These are phyloP conservation scores for Plectosphaerella plurivora DNA, from an alignment of 2,329 filamentous ascomycete species.

Conservation along the genomic window DNA sequence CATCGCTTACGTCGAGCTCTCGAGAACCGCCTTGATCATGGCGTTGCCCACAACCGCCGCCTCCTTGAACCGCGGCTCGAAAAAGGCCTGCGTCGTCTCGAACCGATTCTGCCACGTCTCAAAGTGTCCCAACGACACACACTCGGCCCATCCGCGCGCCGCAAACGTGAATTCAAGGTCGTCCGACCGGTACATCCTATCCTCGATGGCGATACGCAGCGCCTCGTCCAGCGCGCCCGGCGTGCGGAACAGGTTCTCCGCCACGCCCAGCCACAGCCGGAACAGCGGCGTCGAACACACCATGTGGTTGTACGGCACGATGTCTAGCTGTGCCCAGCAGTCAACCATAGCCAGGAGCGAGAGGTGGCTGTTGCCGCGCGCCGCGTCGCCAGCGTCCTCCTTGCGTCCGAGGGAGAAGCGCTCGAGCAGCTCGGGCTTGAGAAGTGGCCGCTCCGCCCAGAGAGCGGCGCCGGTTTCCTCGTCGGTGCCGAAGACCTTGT, in stretches of 20 bases:
- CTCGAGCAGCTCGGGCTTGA: constrained; percentile 82
- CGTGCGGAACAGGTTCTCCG: constrained; percentile 90
- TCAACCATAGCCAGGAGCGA: constrained; percentile 95
- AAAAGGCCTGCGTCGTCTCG: constrained; percentile 84
- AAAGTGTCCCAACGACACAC: constrained; percentile 86
- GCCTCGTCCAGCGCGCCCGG: constrained; percentile 75
- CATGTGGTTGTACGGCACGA: constrained; percentile 98
- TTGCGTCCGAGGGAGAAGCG: constrained; percentile 75
- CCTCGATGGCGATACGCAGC: constrained; percentile 79
- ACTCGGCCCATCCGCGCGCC: constrained; percentile 91
- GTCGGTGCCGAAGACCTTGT: constrained; percentile 67
- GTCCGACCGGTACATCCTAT: constrained; percentile 89
- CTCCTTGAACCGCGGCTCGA: constrained; percentile 83
- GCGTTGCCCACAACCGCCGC: constrained; percentile 86
- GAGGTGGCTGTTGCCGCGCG: constrained; percentile 89
- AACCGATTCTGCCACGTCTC: constrained; percentile 91
- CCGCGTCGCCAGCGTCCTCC: constrained; percentile 44
- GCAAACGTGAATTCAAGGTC: constrained; percentile 98
- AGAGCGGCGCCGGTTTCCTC: constrained; percentile 53
- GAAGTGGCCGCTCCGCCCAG: constrained; percentile 61
- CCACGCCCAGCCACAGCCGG: constrained; percentile 93
- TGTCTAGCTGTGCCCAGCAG: constrained; percentile 91
- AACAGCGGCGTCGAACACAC: constrained; percentile 98
- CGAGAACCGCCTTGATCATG: constrained; percentile 94
- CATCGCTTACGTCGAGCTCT: constrained; percentile 55